Conservation (phyloP, 225 moss, liverwort and hornwort genomes). For the Asterella californica region DNA sequence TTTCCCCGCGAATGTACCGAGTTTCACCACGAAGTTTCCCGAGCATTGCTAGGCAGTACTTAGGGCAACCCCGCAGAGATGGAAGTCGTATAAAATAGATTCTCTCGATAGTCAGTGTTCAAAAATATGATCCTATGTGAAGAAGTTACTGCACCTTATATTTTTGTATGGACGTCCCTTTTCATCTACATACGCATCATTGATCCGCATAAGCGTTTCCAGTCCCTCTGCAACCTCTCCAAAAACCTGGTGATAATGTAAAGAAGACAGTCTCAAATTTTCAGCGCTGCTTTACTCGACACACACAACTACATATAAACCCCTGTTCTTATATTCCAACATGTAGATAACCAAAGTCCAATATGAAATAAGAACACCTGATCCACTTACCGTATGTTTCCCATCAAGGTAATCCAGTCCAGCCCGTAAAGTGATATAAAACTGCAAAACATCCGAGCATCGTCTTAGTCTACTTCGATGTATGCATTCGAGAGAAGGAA, state of each 20-base stretch:
- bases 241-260: conserved; percentile 47
- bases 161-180: conserved; percentile 81
- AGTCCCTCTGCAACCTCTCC: conserved; percentile 93
- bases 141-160: conserved; percentile 61
- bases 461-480: not conserved
- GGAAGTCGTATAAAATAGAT: too few relatives aligned
- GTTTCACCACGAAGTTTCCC: too few relatives aligned
- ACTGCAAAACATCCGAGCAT: conserved; percentile 43
- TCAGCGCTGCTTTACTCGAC: not conserved
- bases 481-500: not conserved
- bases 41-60: too few relatives aligned
- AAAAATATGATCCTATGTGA: not conserved
- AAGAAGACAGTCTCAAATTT: not conserved
- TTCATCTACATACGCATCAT: conserved; percentile 81
- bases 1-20: too few relatives aligned
- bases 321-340: not conserved
- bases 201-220: conserved; percentile 74
- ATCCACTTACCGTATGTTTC: conserved; percentile 70
- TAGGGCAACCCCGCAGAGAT: too few relatives aligned
- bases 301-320: not conserved
- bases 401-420: conserved; percentile 91
- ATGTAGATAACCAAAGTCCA: not conserved
- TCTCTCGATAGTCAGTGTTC: too few relatives aligned
- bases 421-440: conserved; percentile 80
- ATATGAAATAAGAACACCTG: not conserved